Percentiles rank a stretch among this genome's conserved stretches.
These are phyloP conservation scores for Botrytis aclada DNA, from an alignment of 2,329 filamentous ascomycete genomes.

Conservation along the genomic window DNA sequence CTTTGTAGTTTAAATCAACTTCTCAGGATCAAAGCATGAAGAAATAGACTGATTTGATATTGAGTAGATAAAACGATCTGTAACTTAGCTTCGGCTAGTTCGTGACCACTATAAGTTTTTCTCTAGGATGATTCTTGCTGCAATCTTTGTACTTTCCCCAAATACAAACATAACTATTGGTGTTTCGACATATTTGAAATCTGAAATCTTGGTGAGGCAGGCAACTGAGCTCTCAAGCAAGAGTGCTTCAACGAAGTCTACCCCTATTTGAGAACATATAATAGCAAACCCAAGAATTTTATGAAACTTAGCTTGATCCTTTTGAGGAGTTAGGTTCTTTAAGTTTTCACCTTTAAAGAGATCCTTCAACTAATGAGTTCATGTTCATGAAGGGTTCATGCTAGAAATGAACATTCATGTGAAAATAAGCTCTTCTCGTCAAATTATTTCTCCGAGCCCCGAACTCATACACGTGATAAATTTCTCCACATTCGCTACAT, in stretches of 20 bases:
- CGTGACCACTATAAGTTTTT: too few species aligned
- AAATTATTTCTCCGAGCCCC: not conserved
- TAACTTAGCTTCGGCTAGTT: not conserved
- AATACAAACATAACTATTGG: not conserved
- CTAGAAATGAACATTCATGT: not conserved
- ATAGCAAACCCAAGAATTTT: not conserved
- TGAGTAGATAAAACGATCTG: not conserved
- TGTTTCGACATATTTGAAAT: not conserved
- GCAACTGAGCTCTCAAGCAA: not conserved
- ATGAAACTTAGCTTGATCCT: too few species aligned
- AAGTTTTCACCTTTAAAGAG: not conserved
- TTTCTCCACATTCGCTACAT: conserved; percentile 7
- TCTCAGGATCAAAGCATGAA: not conserved
- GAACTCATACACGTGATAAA: not conserved
- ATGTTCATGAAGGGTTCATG: not conserved
- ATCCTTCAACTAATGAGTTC: not conserved
- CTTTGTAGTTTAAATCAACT: not conserved
- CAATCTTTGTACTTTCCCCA: too few species aligned
- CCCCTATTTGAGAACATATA: not conserved
- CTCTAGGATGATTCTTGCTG: too few species aligned
- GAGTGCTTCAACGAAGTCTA: not conserved
- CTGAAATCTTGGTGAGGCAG: not conserved
- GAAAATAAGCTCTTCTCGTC: not conserved
- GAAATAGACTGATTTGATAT: not conserved
- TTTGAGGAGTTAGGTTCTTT: too few species aligned